These are phyloP conservation scores for Gardenia jasminoides DNA, from an alignment of 257 asterid species.

Conservation along the genomic window DNA sequence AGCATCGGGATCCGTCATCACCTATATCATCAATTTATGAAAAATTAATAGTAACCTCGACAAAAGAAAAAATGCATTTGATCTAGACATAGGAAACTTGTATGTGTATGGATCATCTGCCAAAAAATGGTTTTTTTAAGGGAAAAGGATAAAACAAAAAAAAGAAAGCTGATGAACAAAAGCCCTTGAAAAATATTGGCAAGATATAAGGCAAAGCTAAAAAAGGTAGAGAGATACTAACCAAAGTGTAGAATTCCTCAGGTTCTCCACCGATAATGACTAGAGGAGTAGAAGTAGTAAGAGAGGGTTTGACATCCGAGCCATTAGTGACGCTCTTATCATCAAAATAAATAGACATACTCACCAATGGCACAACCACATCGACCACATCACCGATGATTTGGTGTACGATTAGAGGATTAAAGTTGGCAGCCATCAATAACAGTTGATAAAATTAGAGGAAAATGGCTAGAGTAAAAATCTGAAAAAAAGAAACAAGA, in stretches of 20 bases:
- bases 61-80: background rate
- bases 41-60: background rate
- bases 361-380: conserved; percentile 51
- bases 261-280: conserved; percentile 48
- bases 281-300: conserved; percentile 42
- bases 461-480: too few relatives aligned
- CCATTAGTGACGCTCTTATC: conserved; percentile 56
- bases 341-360: conserved; percentile 51
- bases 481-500: too few relatives aligned
- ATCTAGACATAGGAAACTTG: background rate
- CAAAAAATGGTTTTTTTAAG: too few relatives aligned
- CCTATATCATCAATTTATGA: conserved; percentile 22
- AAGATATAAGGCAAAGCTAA: background rate
- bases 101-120: background rate
- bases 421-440: conserved; percentile 37
- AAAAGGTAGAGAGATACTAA: background rate
- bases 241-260: conserved; percentile 51
- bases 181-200: background rate
- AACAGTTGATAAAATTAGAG: too few relatives aligned
- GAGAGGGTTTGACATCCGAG: conserved; percentile 54
- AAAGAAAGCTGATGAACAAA: background rate
- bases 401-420: conserved; percentile 57
- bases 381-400: conserved; percentile 72
- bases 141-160: background rate
- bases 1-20: conserved; percentile 82